These are phyloP conservation scores for Terfezia boudieri DNA, from an alignment of 495 filamentous ascomycete species.

Conservation along the genomic window DNA sequence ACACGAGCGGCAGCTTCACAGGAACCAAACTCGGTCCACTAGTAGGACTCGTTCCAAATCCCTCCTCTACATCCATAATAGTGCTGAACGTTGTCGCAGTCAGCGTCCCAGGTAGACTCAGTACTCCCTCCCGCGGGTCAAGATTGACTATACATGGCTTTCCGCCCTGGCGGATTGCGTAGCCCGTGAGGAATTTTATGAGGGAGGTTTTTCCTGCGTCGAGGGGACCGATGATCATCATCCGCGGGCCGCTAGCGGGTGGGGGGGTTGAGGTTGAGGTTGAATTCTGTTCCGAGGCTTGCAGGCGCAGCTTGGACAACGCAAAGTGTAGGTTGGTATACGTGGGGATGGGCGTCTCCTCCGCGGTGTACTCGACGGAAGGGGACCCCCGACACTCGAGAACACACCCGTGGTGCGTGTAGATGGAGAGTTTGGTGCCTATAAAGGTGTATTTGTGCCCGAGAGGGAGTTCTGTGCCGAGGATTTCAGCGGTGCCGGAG, in stretches of 20 bases:
- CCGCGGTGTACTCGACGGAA: conserved; percentile 48
- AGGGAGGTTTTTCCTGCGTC: conserved; percentile 72
- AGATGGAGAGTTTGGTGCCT: conserved; percentile 67
- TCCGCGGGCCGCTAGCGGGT: conserved; percentile 40
- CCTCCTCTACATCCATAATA: conserved; percentile 73
- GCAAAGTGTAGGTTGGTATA: conserved; percentile 78
- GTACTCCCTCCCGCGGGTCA: conserved; percentile 66
- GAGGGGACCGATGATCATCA: conserved; percentile 62
- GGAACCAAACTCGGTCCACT: conserved; percentile 70
- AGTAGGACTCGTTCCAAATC: conserved; percentile 78
- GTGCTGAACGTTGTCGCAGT: conserved; percentile 63
- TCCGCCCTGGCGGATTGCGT: conserved; percentile 51
- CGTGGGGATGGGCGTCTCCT: conserved; percentile 63
- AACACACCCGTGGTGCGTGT: conserved; percentile 72
- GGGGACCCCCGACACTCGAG: conserved; percentile 46
- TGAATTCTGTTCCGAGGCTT: conserved; percentile 20
- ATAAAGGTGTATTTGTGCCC: conserved; percentile 62
- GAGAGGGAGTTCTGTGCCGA: conserved; percentile 79
- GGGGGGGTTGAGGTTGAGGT: not conserved
- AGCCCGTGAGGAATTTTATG: conserved; percentile 56
- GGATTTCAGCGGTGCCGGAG: conserved; percentile 73
- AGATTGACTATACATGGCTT: conserved; percentile 71
- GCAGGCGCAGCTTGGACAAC: conserved; percentile 41
- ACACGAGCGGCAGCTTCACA: conserved; percentile 81
- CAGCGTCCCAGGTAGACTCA: conserved; percentile 64